phyloP scores from a whole-genome alignment of 2,329 filamentous ascomycete species.

The Fusarium phyllophilum region DNA sequence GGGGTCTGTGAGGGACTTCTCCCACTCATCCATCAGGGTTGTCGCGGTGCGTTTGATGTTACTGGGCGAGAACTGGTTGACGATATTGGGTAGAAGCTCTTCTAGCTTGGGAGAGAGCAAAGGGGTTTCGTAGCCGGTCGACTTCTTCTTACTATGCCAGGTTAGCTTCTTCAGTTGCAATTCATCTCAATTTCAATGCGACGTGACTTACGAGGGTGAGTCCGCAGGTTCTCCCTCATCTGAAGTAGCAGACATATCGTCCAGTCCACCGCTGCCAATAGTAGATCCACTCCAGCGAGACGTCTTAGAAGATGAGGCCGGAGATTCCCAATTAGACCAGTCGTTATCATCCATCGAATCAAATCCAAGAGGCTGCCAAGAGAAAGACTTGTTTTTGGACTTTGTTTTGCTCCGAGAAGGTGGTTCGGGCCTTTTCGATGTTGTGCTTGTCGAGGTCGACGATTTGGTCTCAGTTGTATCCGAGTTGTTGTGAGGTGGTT shows the following conservation, averaged over 20 bases:
- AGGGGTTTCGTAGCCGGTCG: conserved; percentile 45
- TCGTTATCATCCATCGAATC: conserved; percentile 69
- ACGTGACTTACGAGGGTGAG: conserved; percentile 59
- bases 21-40: conserved; percentile 90
- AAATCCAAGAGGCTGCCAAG: conserved; percentile 67
- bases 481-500: conserved; percentile 45
- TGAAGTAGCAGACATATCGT: conserved; percentile 58
- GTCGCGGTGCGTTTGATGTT: conserved; percentile 86
- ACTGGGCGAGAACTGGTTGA: conserved; percentile 77
- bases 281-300: conserved; percentile 73
- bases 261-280: conserved; percentile 53
- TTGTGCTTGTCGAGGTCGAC: conserved; percentile 46
- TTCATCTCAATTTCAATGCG: neutral
- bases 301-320: conserved; percentile 60
- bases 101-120: conserved; percentile 58
- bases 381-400: conserved; percentile 64
- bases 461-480: conserved; percentile 19
- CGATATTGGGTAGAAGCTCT: conserved; percentile 73
- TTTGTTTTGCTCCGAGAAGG: conserved; percentile 51
- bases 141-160: conserved; percentile 47
- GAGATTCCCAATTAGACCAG: conserved; percentile 73
- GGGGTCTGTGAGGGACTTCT: conserved; percentile 63
- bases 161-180: conserved; percentile 14
- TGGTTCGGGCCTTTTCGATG: conserved; percentile 44
- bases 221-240: conserved; percentile 60